These are phyloP conservation scores for Gossypium ekmanianum DNA, from an alignment of 345 rosid genomes.

Conservation along the genomic window DNA sequence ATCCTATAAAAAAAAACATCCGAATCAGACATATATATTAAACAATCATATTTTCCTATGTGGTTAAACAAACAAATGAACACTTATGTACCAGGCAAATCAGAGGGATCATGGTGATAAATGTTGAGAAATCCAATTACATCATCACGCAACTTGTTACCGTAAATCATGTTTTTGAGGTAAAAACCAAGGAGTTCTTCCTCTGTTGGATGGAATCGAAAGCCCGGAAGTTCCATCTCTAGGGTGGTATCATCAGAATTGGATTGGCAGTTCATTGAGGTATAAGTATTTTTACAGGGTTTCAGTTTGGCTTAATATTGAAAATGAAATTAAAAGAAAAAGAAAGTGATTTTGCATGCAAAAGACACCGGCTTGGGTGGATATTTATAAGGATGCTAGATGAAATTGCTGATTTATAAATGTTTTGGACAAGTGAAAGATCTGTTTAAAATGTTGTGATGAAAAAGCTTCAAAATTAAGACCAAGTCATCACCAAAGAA, in stretches of 20 bases:
- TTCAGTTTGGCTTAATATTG: background rate
- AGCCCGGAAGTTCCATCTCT: conserved; percentile 70
- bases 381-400: conserved; percentile 18
- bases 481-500: conserved; percentile 15
- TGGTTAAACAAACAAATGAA: background rate
- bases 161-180: conserved; percentile 63
- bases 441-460: no score
- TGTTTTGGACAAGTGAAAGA: no score
- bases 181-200: conserved; percentile 87
- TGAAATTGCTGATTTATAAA: background rate
- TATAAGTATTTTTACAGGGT: background rate
- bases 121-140: conserved; percentile 64
- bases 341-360: background rate
- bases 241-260: conserved; percentile 29
- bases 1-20: conserved; percentile 27
- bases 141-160: conserved; percentile 38
- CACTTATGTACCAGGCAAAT: conserved; percentile 33
- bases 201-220: conserved; percentile 92
- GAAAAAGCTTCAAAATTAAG: background rate
- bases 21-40: background rate
- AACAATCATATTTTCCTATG: background rate
- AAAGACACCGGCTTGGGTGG: background rate
- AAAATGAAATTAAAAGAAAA: background rate
- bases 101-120: conserved; percentile 59
- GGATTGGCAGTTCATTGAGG: conserved; percentile 1